These are phyloP conservation scores for Yarrowia divulgata DNA, from an alignment of 805 yeast genomes.

Conservation along the genomic window DNA sequence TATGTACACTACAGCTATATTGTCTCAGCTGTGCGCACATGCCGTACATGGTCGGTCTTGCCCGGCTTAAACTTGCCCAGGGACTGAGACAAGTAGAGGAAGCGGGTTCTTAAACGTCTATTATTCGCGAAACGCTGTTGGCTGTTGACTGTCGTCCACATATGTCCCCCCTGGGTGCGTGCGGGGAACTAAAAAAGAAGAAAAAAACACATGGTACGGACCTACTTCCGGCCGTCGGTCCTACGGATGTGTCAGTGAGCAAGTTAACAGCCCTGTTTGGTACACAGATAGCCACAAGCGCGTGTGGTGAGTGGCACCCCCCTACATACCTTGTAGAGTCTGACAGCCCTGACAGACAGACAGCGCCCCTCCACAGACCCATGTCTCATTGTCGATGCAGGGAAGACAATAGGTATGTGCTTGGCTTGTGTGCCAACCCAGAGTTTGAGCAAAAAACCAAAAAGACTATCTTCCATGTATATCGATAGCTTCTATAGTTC, in stretches of 20 bases:
- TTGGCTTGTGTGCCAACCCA: slow-evolving; percentile 20
- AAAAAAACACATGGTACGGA: not conserved
- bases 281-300: too few species aligned
- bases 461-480: not conserved
- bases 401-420: slow-evolving; percentile 25
- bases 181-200: not conserved
- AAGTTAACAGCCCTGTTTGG: not conserved
- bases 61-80: slow-evolving; percentile 7
- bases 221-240: not conserved
- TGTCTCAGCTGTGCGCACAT: not conserved
- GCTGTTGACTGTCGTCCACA: not conserved
- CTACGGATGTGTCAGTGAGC: not conserved
- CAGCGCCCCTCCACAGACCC: not conserved
- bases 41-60: not conserved
- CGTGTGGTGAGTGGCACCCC: too few species aligned
- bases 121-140: slow-evolving; percentile 5
- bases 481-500: not conserved
- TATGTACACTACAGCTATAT: not conserved
- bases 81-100: not conserved
- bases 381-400: slow-evolving; percentile 32
- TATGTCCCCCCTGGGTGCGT: not conserved
- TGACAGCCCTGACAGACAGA: not conserved
- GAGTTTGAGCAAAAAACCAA: slow-evolving; percentile 11
- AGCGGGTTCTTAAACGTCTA: not conserved
- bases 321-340: too few species aligned